These are phyloP conservation scores for Pseudogymnoascus sp. DNA, from an alignment of 2,329 filamentous ascomycete genomes.

Conservation along the genomic window DNA sequence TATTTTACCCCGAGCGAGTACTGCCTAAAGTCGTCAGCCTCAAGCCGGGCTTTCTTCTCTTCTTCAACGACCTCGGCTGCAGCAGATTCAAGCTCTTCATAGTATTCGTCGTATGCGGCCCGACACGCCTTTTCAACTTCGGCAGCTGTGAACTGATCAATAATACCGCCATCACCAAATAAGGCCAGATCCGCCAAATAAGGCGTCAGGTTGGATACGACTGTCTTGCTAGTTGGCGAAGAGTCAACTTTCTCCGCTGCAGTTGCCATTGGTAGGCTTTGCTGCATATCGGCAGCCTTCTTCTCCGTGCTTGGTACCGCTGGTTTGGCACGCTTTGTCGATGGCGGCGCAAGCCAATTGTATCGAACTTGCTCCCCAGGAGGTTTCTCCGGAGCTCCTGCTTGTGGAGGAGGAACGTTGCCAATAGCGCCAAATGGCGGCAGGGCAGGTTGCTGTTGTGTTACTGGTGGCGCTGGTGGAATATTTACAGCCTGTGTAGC, in stretches of 20 bases:
- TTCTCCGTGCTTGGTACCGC: neutral
- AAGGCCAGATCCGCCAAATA: neutral
- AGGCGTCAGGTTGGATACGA: neutral
- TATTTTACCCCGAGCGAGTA: conserved; percentile 28
- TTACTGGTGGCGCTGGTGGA: neutral
- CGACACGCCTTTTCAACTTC: conserved; percentile 19
- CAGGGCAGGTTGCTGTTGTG: neutral
- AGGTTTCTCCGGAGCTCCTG: neutral
- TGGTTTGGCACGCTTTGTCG: neutral
- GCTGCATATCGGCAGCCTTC: neutral
- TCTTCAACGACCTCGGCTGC: conserved; percentile 19
- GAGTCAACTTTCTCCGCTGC: neutral
- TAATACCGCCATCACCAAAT: conserved; percentile 27
- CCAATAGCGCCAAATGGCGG: neutral
- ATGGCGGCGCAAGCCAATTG: conserved; percentile 2
- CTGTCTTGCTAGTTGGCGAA: neutral
- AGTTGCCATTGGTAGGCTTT: neutral
- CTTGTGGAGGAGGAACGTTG: neutral
- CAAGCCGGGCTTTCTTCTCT: conserved; percentile 20
- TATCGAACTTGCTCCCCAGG: neutral
- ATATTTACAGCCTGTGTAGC: neutral
- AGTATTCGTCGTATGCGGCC: neutral
- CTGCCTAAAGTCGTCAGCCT: conserved; percentile 22
- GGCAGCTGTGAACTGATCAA: conserved; percentile 29
- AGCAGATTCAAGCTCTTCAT: conserved; percentile 22